A percentile compares a stretch with the other conserved stretches of the same genome.
phyloP scores from a whole-genome alignment of 176 grass and related monocot genomes.

The Musa troglodytarum region DNA sequence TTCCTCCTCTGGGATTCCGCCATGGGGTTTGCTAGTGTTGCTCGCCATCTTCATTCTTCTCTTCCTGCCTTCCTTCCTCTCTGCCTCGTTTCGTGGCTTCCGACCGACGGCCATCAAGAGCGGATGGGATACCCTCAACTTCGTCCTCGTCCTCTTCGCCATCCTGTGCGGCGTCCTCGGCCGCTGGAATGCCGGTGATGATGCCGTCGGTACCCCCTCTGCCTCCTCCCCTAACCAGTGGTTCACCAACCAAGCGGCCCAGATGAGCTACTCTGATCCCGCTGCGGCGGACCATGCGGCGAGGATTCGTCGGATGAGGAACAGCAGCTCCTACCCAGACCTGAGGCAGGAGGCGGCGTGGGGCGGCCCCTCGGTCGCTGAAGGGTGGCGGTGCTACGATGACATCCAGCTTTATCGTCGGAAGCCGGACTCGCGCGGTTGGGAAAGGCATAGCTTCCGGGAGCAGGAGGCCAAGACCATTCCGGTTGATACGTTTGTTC shows the following conservation, averaged over 20 bases:
- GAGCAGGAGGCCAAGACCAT: slow-evolving; percentile 31
- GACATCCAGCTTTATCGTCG: slow-evolving; percentile 50
- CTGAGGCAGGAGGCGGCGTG: slow-evolving; percentile 43
- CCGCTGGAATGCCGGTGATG: slow-evolving; percentile 27
- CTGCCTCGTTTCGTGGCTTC: slow-evolving; percentile 23
- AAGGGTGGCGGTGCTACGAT: slow-evolving; percentile 57
- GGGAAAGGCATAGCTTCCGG: neutral
- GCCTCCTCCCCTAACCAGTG: neutral
- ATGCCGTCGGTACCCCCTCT: slow-evolving; percentile 1
- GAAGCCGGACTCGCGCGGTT: slow-evolving; percentile 16
- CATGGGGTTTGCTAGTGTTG: slow-evolving; percentile 54
- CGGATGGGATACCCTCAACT: slow-evolving; percentile 77
- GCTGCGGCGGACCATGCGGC: neutral
- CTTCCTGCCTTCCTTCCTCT: slow-evolving; percentile 32
- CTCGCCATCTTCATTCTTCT: slow-evolving; percentile 48
- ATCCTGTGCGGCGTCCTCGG: slow-evolving; percentile 82
- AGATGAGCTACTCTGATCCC: neutral
- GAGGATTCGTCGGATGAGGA: slow-evolving; percentile 59
- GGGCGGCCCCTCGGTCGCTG: slow-evolving; percentile 28
- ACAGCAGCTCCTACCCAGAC: slow-evolving; percentile 82
- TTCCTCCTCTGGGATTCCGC: slow-evolving; percentile 39
- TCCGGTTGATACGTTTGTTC: slow-evolving; percentile 52
- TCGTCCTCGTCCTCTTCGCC: slow-evolving; percentile 72
- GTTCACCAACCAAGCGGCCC: neutral
- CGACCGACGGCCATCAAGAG: slow-evolving; percentile 37